A percentile compares a stretch with the other conserved stretches of the same genome.
Conservation (phyloP, 495 filamentous ascomycete species). For the Aspergillus affinis region DNA sequence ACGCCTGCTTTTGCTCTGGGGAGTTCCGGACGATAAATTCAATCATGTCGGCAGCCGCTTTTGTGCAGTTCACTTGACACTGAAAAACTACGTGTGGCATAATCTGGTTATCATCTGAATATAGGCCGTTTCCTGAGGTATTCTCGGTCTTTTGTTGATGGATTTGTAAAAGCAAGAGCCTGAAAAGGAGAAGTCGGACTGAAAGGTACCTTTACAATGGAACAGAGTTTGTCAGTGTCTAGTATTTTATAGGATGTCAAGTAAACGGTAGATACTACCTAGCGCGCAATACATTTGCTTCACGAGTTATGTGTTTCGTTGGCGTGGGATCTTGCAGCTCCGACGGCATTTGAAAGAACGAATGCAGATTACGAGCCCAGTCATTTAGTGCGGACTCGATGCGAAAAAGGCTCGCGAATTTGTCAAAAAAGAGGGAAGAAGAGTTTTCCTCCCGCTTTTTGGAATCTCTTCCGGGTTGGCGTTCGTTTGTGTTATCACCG, state of each 20-base stretch:
- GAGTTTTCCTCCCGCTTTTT: neutral
- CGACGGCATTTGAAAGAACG: neutral
- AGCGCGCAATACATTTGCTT: neutral
- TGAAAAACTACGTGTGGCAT: neutral
- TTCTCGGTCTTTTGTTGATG: constrained; percentile 2
- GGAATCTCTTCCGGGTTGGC: neutral
- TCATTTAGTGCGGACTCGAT: neutral
- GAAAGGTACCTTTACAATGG: constrained; percentile 13
- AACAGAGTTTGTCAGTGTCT: neutral
- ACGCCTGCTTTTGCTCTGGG: constrained; percentile 15
- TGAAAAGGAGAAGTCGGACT: constrained; percentile 18
- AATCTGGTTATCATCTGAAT: neutral
- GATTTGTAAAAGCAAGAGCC: constrained; percentile 16
- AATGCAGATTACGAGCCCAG: neutral
- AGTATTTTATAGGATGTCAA: neutral
- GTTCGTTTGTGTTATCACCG: neutral
- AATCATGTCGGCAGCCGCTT: constrained; percentile 18
- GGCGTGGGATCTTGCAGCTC: neutral
- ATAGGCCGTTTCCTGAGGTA: neutral
- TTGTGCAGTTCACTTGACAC: constrained; percentile 14
- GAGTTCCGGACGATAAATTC: constrained; percentile 13
- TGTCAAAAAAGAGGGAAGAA: neutral
- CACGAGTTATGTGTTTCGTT: neutral
- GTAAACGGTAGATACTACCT: neutral
- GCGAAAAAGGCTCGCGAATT: neutral